Evolutionary conservation across 768 basidiomycete genomes (phyloP).

Genomic region (Boletus pseudo-olivaceus): DNA sequence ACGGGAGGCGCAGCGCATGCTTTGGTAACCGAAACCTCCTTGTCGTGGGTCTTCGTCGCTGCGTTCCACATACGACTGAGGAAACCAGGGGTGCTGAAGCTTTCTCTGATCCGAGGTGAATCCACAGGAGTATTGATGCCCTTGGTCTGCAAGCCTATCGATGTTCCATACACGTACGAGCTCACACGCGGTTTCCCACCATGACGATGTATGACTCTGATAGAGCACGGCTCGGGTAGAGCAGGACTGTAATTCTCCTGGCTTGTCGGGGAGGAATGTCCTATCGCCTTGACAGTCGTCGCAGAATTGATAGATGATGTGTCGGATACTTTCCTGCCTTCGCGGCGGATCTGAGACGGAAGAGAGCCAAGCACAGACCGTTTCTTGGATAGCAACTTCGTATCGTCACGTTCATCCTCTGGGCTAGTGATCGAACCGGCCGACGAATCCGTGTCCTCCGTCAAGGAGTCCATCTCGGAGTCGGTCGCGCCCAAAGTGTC

Average conservation of each 20-base stretch:
- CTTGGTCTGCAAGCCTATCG: conserved; percentile 16
- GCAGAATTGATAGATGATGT: conserved; percentile 34
- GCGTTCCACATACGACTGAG: conserved; percentile 76
- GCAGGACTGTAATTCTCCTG: conserved; percentile 16
- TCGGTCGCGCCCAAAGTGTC: conserved; percentile 43
- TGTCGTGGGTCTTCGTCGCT: conserved; percentile 43
- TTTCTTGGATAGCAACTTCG: conserved; percentile 25
- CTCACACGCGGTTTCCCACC: conserved; percentile 22
- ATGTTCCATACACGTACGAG: conserved; percentile 28
- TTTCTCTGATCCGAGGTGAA: conserved; percentile 31
- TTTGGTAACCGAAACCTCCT: conserved; percentile 15
- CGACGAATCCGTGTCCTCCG: conserved; percentile 61
- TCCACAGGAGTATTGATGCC: conserved; percentile 10
- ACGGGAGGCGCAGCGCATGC: conserved; percentile 9
- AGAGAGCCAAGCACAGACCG: conserved; percentile 47
- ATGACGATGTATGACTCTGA: conserved; percentile 28
- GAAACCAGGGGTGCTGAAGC: conserved; percentile 47
- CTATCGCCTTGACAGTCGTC: conserved; percentile 34
- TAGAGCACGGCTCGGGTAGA: conserved; percentile 19
- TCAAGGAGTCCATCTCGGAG: conserved; percentile 60
- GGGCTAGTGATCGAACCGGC: conserved; percentile 49
- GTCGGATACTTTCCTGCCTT: conserved; percentile 37
- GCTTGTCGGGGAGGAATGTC: conserved; percentile 16
- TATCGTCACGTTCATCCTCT: conserved; percentile 38
- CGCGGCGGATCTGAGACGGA: conserved; percentile 41